These are phyloP conservation scores for Phialophora tarda DNA, from an alignment of 2,329 filamentous ascomycete species.

Conservation along the genomic window DNA sequence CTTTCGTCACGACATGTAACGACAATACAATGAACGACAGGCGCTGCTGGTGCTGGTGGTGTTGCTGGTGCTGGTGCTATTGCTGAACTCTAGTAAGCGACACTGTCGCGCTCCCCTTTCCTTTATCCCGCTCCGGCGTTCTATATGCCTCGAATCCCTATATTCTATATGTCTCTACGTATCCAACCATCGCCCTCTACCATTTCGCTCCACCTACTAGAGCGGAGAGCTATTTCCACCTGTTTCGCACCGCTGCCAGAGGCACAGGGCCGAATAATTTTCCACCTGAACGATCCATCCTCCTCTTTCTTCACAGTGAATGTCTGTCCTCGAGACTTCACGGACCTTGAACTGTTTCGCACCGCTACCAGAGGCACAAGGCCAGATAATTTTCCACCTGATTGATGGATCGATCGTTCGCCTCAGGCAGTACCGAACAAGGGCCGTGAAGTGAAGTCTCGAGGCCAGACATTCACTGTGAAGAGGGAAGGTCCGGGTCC, in stretches of 20 bases:
- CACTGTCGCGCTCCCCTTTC: too few relatives aligned
- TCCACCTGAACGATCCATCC: neutral
- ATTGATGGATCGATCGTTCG: neutral
- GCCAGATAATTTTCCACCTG: neutral
- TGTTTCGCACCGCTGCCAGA: neutral
- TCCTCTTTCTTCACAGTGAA: too few relatives aligned
- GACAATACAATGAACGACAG: conserved; percentile 4
- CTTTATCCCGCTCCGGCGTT: neutral
- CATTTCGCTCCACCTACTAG: too few relatives aligned
- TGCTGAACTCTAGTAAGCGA: neutral
- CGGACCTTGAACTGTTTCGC: too few relatives aligned
- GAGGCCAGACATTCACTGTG: neutral
- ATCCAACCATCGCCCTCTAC: too few relatives aligned
- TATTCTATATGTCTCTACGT: neutral
- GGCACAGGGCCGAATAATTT: neutral
- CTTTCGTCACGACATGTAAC: neutral
- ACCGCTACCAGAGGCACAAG: neutral
- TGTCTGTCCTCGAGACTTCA: too few relatives aligned
- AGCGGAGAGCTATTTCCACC: too few relatives aligned
- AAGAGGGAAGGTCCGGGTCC: neutral
- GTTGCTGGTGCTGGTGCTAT: neutral
- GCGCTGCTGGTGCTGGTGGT: neutral
- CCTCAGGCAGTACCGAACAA: neutral
- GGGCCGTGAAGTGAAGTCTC: neutral
- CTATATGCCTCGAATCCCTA: neutral